Base-by-base conservation (phyloP, 768 basidiomycete genomes). In the Termitomyces sp. region DNA sequence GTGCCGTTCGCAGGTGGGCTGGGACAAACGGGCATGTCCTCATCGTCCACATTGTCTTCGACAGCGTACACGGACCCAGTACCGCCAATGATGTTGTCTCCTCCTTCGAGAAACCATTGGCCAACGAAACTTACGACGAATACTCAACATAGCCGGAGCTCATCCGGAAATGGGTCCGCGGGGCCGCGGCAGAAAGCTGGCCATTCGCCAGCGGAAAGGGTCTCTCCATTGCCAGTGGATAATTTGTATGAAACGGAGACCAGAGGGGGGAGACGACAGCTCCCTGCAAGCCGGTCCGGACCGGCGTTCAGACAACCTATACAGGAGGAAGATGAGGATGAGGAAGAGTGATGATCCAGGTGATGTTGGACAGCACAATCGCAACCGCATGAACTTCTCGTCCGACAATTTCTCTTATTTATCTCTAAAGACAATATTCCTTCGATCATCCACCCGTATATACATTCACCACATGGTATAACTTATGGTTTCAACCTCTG, bases 301-400 rank as follows among this genome's bases (percentile, higher is more conserved):
- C 84, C 82, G 51, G 85, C 89, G 9, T 90, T 90, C 64, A 72
- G 75, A 48, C 82, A 86, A 61, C 72, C 88, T 5, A 92, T 91
- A 56, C 88, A 91, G 68, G 91, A 92, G 68, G 91, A 92, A 67
- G 91, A 93, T 63, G 91, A 92, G 69, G 91, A 78, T 22, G 91
- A 92, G 70, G 91, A 91, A 64, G 85, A 90, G 67, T 78, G 68
- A 70, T 64, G 22, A 48, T 28, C 6, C 36, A 6, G 26, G 20
- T 35, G 22, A 24, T 24, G 26, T 4, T 4, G 36, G 33, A 53
- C 38, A 42, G n/a, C 28, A 53, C 16, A n/a, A n/a, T 40, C 7
- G 18, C 26, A 30, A 35, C 18, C 7, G 5, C 33, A 38, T 49
- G 14, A 3, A 46, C n/a, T 38, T 40, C 26, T 48, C n/a, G 46